Conservation (phyloP, 2,329 filamentous ascomycete genomes). For the Penicillium aurantiogriseum region DNA sequence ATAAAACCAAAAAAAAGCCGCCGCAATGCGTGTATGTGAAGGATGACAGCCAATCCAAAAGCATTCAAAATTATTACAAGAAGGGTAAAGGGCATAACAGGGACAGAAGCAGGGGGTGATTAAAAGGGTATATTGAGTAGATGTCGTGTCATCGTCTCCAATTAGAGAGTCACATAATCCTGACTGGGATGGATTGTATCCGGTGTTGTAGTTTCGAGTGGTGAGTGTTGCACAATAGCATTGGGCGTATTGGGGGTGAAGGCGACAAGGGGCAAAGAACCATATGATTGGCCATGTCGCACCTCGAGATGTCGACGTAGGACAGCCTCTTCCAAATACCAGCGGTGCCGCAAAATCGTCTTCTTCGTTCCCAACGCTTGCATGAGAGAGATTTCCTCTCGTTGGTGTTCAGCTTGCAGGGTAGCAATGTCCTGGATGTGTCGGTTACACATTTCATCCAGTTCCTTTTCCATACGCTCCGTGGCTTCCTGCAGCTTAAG, state of each 20-base stretch:
- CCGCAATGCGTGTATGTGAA: slow-evolving; percentile 23
- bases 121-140: slow-evolving; percentile 11
- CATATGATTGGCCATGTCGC: slow-evolving; percentile 36
- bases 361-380: slow-evolving; percentile 37
- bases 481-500: slow-evolving; percentile 41
- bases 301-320: slow-evolving; percentile 40
- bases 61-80: slow-evolving; percentile 20
- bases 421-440: slow-evolving; percentile 33
- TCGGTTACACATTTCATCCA: slow-evolving; percentile 35
- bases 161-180: not conserved
- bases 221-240: slow-evolving; percentile 22
- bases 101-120: slow-evolving; percentile 5
- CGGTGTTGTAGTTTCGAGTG: slow-evolving; percentile 1
- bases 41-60: slow-evolving; percentile 9
- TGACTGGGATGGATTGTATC: slow-evolving; percentile 4
- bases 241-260: slow-evolving; percentile 36
- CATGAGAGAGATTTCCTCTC: slow-evolving; percentile 32
- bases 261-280: slow-evolving; percentile 39
- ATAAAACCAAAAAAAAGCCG: slow-evolving; percentile 21
- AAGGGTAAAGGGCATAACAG: slow-evolving; percentile 12
- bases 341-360: slow-evolving; percentile 36
- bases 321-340: slow-evolving; percentile 46
- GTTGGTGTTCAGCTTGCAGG: slow-evolving; percentile 37
- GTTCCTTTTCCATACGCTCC: slow-evolving; percentile 40
- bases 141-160: slow-evolving; percentile 7